Evolutionary conservation across 2,329 filamentous ascomycete species (phyloP), one percentile per base, ranked within the genome.

Genomic region (Diaporthe aspalathi): DNA sequence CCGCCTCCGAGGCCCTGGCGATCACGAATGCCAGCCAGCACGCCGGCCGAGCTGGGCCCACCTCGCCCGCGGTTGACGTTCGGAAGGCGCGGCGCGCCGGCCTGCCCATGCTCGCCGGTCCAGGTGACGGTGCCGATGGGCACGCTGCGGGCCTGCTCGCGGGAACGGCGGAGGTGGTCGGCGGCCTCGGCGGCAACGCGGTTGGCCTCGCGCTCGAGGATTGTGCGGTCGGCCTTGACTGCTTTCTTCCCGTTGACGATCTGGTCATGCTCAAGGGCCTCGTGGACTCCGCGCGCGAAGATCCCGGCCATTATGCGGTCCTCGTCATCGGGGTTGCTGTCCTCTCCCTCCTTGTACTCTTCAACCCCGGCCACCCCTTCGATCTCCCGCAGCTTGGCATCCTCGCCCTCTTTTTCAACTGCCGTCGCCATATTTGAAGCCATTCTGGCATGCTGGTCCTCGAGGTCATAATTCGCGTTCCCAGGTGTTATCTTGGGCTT

Each of bases 231-330:
- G 0, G 94, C 93, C 73, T 90, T 88, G 22, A 93, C 84, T 69
- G 90, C 90, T 66, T 89, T 89, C 75, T 90, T 92, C 49, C 92
- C 92, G 75, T 92, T 93, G 76, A 98, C 89, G 76, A 98, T 97
- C 67, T 94, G 89, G 75, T 98, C 96, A 79, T 99, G 96, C 76
- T 98, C 94, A 54, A 98, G 89, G 0, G 95, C 94, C n/a, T 93
- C 94, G 77, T 97, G 94, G 1, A 98, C 93, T 2, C 92, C 93
- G 0, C 91, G 90, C 1, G 94, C 92, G 79, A 98, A 97, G 68
- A 99, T 94, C 66, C 93, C 93, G 74, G 95, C 91, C 84, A 98
- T 92, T 74, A 98, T 90, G 54, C 94, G 92, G 68, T 91, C 91
- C 79, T 95, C 93, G 52, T 90, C 88, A 12, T 85, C 82, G 0